Conservation (phyloP, 2,329 filamentous ascomycete genomes). For the Elsinoe ampelina region DNA sequence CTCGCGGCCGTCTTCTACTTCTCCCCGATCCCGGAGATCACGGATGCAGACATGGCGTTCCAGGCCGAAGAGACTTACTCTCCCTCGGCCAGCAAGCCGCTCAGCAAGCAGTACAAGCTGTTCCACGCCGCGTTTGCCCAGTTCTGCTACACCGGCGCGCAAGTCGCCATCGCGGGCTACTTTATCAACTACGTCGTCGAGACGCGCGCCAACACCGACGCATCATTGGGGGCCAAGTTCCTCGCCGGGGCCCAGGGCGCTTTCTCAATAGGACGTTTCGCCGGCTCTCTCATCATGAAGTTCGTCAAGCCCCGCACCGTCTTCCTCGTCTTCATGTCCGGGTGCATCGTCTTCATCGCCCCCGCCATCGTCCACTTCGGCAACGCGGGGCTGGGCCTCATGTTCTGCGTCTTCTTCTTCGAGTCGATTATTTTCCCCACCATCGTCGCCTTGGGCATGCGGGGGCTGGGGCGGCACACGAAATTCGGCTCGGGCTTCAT, state of each 20-base stretch:
- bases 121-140: slow-evolving; percentile 69
- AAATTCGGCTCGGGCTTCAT: slow-evolving; percentile 69
- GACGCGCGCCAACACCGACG: slow-evolving; percentile 45
- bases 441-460: slow-evolving; percentile 68
- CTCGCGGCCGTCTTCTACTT: slow-evolving; percentile 52
- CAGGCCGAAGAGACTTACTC: slow-evolving; percentile 33
- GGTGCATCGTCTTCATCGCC: slow-evolving; percentile 49
- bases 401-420: slow-evolving; percentile 66
- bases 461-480: slow-evolving; percentile 65
- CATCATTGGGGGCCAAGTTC: slow-evolving; percentile 55
- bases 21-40: slow-evolving; percentile 46
- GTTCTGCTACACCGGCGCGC: slow-evolving; percentile 72
- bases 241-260: slow-evolving; percentile 64
- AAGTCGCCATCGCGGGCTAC: slow-evolving; percentile 45
- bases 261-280: slow-evolving; percentile 64
- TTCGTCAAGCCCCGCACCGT: slow-evolving; percentile 59
- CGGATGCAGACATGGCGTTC: slow-evolving; percentile 52
- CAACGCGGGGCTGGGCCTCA: slow-evolving; percentile 45
- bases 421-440: slow-evolving; percentile 77
- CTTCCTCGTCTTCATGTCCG: slow-evolving; percentile 57
- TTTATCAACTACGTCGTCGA: slow-evolving; percentile 50
- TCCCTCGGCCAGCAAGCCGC: slow-evolving; percentile 36
- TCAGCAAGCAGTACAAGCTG: slow-evolving; percentile 56
- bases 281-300: slow-evolving; percentile 57
- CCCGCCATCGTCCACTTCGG: slow-evolving; percentile 44